Percentiles rank a stretch among this genome's conserved stretches.
Conservation (phyloP, 257 asterid species). For the Lycium barbarum region DNA sequence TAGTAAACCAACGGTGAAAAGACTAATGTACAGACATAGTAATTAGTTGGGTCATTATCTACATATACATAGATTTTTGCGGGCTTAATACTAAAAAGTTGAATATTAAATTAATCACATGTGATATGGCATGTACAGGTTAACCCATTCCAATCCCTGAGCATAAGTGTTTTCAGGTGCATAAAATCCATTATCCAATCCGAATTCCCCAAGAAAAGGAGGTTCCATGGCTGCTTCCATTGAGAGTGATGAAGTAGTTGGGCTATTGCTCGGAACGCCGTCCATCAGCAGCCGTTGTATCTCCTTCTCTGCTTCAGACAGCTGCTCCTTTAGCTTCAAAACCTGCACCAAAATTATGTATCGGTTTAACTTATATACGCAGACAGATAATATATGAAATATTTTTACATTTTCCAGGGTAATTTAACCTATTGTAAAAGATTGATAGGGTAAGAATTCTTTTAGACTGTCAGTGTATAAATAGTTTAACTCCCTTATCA, state of each 20-base stretch:
- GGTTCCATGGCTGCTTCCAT: constrained; percentile 44
- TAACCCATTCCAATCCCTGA: constrained; percentile 45
- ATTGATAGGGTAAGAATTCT: too few species aligned
- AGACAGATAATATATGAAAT: too few species aligned
- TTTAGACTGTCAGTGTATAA: too few species aligned
- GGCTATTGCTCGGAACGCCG: constrained; percentile 57
- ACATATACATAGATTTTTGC: background rate
- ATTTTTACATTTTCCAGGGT: too few species aligned
- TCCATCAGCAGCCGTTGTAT: constrained; percentile 51
- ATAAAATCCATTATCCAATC: constrained; percentile 53
- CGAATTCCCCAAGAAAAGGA: constrained; percentile 53
- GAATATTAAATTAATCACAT: background rate
- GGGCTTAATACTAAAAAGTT: background rate
- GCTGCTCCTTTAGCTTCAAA: constrained; percentile 58
- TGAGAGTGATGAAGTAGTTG: constrained; percentile 48
- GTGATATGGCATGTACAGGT: constrained; percentile 32
- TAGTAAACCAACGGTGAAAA: constrained; percentile 37
- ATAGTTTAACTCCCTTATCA: too few species aligned
- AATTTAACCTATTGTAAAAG: too few species aligned
- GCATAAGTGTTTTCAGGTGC: constrained; percentile 38
- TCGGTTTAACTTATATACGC: too few species aligned
- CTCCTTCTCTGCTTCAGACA: constrained; percentile 55
- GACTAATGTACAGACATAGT: constrained; percentile 34
- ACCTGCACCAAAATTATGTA: constrained; percentile 30
- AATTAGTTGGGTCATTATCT: constrained; percentile 31